A percentile compares a stretch with the other conserved stretches of the same genome.
Evolutionary conservation across 202 grass and related monocot genomes (phyloP).

Genomic region (Musa balbisiana): DNA sequence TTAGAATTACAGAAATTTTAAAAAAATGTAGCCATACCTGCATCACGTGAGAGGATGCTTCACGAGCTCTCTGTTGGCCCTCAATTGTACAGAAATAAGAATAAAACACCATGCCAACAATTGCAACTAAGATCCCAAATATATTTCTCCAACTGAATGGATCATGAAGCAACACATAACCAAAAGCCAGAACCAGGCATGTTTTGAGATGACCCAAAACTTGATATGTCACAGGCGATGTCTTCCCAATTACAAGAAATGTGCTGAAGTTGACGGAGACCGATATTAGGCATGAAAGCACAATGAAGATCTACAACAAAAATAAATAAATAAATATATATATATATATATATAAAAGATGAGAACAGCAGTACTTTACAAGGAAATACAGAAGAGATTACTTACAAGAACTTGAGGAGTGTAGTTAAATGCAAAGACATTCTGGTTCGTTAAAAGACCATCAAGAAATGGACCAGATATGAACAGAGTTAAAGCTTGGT

Average conservation of each 20-base stretch:
- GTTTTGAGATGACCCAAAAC: constrained; percentile 13
- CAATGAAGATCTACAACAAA: constrained; percentile 5
- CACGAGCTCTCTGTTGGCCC: not conserved
- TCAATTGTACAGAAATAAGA: constrained; percentile 4
- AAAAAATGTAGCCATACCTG: not conserved
- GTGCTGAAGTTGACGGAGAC: constrained; percentile 16
- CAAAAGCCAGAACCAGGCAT: constrained; percentile 13
- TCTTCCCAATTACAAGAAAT: constrained; percentile 17
- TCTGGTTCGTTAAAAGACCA: constrained; percentile 6
- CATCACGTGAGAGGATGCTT: not conserved
- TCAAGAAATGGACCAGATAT: constrained; percentile 18
- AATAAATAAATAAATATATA: not conserved
- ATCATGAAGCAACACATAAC: constrained; percentile 19
- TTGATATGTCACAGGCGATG: constrained; percentile 21
- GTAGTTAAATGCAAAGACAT: constrained; percentile 22
- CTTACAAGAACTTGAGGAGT: constrained; percentile 20
- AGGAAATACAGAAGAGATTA: not conserved
- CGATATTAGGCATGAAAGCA: constrained; percentile 13
- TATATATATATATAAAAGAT: not conserved
- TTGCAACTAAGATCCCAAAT: constrained; percentile 1
- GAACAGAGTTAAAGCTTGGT: constrained; percentile 20
- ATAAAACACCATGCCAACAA: constrained; percentile 5
- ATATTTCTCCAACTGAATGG: constrained; percentile 20
- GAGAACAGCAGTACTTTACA: not conserved
- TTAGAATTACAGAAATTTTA: not conserved